Conservation (phyloP, 2,329 filamentous ascomycete genomes). For the Tolypocladium tropicale region DNA sequence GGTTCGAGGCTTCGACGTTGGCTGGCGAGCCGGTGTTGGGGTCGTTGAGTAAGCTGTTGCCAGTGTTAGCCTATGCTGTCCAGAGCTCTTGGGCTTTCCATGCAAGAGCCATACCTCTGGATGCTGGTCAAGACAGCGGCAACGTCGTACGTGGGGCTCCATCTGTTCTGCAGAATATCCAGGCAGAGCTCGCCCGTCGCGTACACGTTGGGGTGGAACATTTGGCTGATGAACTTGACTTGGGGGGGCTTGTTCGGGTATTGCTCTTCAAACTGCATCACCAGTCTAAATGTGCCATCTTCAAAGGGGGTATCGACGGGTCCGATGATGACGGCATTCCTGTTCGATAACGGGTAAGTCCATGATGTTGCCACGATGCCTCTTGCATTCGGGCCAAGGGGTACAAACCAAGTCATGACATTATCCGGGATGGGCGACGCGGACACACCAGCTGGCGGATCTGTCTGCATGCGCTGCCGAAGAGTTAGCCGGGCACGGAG, state of each 20-base stretch:
- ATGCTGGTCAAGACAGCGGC: slow-evolving; percentile 95
- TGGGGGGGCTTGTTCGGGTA: slow-evolving; percentile 97
- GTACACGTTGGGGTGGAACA: slow-evolving; percentile 99
- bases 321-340: slow-evolving; percentile 98
- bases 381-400: background rate
- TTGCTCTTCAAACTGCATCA: slow-evolving; percentile 99
- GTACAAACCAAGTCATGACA: slow-evolving; percentile 83
- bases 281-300: slow-evolving; percentile 91
- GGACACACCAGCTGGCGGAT: slow-evolving; percentile 92
- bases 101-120: slow-evolving; percentile 58
- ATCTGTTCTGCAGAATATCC: slow-evolving; percentile 94
- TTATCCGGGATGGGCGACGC: slow-evolving; percentile 93
- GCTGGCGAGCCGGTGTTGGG: slow-evolving; percentile 97
- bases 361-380: background rate
- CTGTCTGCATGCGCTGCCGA: slow-evolving; percentile 90
- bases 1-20: slow-evolving; percentile 94
- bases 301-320: slow-evolving; percentile 96
- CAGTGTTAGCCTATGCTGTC: slow-evolving; percentile 14
- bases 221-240: slow-evolving; percentile 97
- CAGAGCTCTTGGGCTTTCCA: background rate
- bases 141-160: slow-evolving; percentile 98
- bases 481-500: slow-evolving; percentile 2
- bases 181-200: slow-evolving; percentile 92
- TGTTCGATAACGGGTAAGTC: slow-evolving; percentile 26
- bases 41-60: slow-evolving; percentile 76